These are phyloP conservation scores for Spathaspora arborariae DNA, from an alignment of 805 yeast species.

Conservation along the genomic window DNA sequence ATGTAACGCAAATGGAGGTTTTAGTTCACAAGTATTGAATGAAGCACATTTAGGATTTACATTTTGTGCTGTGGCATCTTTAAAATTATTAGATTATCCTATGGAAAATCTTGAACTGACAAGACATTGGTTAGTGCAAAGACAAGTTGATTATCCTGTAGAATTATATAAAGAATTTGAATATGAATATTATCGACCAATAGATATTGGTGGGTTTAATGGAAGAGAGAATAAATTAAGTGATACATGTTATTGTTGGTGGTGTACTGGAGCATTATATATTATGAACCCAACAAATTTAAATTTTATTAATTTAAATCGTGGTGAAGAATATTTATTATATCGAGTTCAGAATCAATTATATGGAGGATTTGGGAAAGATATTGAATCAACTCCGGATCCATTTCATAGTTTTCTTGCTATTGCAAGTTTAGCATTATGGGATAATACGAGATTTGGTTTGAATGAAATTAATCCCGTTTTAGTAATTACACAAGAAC, in stretches of 20 bases:
- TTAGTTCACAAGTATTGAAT: conserved; percentile 45
- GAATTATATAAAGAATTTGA: conserved; percentile 19
- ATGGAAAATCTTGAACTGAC: conserved; percentile 32
- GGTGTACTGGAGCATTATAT: conserved; percentile 63
- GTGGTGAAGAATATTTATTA: conserved; percentile 44
- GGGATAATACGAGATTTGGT: conserved; percentile 10
- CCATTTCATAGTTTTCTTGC: conserved; percentile 67
- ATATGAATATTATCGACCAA: conserved; percentile 17
- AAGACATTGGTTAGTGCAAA: conserved; percentile 54
- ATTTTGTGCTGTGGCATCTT: conserved; percentile 72
- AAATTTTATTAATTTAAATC: conserved; percentile 30
- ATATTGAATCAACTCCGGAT: conserved; percentile 62
- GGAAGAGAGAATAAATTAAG: conserved; percentile 83
- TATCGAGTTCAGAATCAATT: conserved; percentile 54
- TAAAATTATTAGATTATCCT: conserved; percentile 37
- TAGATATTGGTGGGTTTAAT: conserved; percentile 75
- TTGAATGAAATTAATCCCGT: conserved; percentile 22
- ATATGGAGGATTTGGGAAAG: conserved; percentile 77
- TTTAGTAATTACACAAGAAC: conserved; percentile 21
- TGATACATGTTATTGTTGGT: conserved; percentile 87
- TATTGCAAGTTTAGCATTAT: conserved; percentile 35
- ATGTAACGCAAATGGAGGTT: conserved; percentile 61
- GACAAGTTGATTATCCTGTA: conserved; percentile 50
- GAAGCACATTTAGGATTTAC: conserved; percentile 90
- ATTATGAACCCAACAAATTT: conserved; percentile 30